phyloP scores from a whole-genome alignment of 257 asterid genomes.

The Fraxinus anomala region DNA sequence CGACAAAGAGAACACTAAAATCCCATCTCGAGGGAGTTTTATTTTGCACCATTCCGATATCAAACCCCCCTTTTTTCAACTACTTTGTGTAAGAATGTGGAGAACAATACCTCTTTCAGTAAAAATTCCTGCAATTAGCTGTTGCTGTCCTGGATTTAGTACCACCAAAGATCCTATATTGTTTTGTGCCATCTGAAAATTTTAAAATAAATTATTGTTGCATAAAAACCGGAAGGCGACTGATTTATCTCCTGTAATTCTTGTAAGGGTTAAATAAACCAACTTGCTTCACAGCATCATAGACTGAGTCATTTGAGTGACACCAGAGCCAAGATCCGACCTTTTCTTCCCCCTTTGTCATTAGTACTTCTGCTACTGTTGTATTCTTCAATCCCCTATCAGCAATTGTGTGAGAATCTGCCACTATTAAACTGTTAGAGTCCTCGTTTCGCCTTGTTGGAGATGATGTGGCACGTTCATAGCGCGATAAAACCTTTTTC shows the following conservation, averaged over 20 bases:
- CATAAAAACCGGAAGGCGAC: neutral
- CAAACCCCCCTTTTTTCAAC: neutral
- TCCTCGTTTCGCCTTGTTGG: slow-evolving; percentile 22
- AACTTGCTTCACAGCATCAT: slow-evolving; percentile 73
- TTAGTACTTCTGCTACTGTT: slow-evolving; percentile 61
- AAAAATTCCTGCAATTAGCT: slow-evolving; percentile 69
- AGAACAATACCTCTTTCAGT: slow-evolving; percentile 74
- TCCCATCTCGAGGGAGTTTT: neutral
- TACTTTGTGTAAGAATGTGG: neutral
- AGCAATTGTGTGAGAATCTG: slow-evolving; percentile 32
- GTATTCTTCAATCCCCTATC: slow-evolving; percentile 66
- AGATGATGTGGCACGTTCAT: slow-evolving; percentile 29
- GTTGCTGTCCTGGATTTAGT: slow-evolving; percentile 64
- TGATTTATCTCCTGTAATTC: neutral
- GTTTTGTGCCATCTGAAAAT: slow-evolving; percentile 70
- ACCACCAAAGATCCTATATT: slow-evolving; percentile 84
- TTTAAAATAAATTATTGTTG: slow-evolving; percentile 11
- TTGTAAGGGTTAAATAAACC: slow-evolving; percentile 22
- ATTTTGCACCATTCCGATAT: neutral
- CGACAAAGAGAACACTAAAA: neutral
- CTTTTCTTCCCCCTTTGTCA: slow-evolving; percentile 59
- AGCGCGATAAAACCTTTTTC: slow-evolving; percentile 18
- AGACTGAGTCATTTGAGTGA: slow-evolving; percentile 52
- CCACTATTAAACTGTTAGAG: slow-evolving; percentile 21
- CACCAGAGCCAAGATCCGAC: slow-evolving; percentile 75